A percentile compares a stretch with the other conserved stretches of the same genome.
phyloP scores from a whole-genome alignment of 148 eudicot genomes.

The Amaranthus cruentus region DNA sequence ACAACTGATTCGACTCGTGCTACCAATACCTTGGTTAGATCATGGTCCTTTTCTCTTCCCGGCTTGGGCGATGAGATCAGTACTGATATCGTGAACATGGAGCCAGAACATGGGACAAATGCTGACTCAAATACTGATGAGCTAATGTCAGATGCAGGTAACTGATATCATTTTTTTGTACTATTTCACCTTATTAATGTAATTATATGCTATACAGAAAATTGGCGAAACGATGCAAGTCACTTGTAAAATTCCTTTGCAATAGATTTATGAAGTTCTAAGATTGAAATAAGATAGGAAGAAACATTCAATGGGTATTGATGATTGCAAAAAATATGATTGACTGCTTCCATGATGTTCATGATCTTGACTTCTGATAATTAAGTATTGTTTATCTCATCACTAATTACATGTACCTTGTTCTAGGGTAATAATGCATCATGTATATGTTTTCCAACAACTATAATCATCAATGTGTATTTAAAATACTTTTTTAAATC shows the following conservation, averaged over 20 bases:
- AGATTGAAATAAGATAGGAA: not conserved
- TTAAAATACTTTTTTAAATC: not conserved
- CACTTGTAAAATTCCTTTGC: not conserved
- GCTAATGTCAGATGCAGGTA: constrained; percentile 40
- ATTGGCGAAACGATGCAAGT: not conserved
- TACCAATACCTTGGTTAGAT: constrained; percentile 39
- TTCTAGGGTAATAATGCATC: not conserved
- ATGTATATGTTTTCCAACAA: not conserved
- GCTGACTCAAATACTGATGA: constrained; percentile 30
- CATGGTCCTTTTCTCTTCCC: constrained; percentile 64
- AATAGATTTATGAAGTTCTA: not conserved
- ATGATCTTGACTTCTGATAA: too few relatives aligned
- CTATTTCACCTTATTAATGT: not conserved
- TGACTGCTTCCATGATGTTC: not conserved
- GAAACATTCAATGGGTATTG: not conserved
- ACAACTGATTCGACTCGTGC: constrained; percentile 36
- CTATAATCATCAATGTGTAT: not conserved
- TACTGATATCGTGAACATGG: constrained; percentile 26
- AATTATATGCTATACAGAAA: not conserved
- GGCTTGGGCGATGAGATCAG: constrained; percentile 33
- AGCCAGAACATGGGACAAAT: constrained; percentile 17
- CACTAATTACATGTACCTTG: not conserved
- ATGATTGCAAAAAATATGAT: not conserved
- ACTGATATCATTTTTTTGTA: not conserved
- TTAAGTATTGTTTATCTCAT: not conserved